Conservation (phyloP, 1,284 basidiomycete genomes). For the Calocybe gambosa region DNA sequence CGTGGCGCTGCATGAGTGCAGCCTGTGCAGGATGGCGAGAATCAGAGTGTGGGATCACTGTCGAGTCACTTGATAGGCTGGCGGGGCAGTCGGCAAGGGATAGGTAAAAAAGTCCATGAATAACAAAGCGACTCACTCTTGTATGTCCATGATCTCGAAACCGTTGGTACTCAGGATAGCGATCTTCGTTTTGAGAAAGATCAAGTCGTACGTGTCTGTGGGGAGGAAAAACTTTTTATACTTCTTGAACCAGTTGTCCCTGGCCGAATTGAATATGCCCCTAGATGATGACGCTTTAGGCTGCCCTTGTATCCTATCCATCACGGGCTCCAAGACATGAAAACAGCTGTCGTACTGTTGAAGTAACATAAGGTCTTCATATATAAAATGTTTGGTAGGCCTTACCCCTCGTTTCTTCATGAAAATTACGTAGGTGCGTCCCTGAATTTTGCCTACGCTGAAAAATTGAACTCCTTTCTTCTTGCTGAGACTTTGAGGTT, state of each 20-base stretch:
- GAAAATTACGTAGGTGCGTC: slow-evolving; percentile 86
- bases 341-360: slow-evolving; percentile 77
- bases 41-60: slow-evolving; percentile 83
- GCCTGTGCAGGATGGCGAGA: slow-evolving; percentile 49
- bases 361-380: slow-evolving; percentile 3
- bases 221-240: slow-evolving; percentile 88
- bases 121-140: slow-evolving; percentile 52
- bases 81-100: background rate
- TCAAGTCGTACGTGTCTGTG: slow-evolving; percentile 81
- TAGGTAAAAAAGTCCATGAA: background rate
- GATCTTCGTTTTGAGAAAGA: slow-evolving; percentile 88
- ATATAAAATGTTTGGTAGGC: slow-evolving; percentile 9
- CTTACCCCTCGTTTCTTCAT: slow-evolving; percentile 92
- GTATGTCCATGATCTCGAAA: slow-evolving; percentile 96
- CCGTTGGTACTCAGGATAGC: slow-evolving; percentile 89
- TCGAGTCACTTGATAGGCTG: slow-evolving; percentile 37
- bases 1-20: slow-evolving; percentile 75
- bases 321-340: slow-evolving; percentile 88
- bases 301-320: slow-evolving; percentile 77
- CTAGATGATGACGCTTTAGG: slow-evolving; percentile 60
- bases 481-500: slow-evolving; percentile 24
- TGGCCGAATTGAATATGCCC: slow-evolving; percentile 65
- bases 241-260: slow-evolving; percentile 88
- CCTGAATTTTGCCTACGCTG: slow-evolving; percentile 81
- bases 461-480: slow-evolving; percentile 93